Base-by-base conservation (phyloP, 768 basidiomycete genomes). In the Rhodotorula graminis region DNA sequence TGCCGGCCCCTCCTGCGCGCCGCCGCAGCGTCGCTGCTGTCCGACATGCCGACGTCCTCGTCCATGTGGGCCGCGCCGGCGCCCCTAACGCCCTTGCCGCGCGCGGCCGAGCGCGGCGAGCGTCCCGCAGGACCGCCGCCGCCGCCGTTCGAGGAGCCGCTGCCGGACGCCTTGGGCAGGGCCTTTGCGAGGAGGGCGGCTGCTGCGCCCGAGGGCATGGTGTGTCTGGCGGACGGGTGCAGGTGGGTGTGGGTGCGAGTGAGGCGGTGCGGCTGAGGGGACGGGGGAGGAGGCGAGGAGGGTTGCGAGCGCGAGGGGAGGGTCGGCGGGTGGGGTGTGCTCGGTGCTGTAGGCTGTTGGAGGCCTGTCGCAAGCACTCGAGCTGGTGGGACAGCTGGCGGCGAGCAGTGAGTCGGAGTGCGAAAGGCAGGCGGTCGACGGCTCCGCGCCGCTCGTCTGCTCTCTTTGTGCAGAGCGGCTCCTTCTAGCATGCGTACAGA, bases 31-130 rank as follows among this genome's bases (percentile, higher is more conserved):
- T 72, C 66, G 10, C 23, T 47, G 16, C 49, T 61, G n/a, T 75
- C 74, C 12, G 49, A 52, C 74, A 75, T 72, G 33, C 74, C 74
- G 3, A 72, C 58, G 47, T 75, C 74, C 63, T 75, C 74, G 49
- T 75, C 74, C 29, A 56, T 56, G 25, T 49, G 61, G 37, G 52
- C n/a, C 2, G 44, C 29, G 3, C 61, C 67, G 2, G 42, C n/a
- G n/a, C 23, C 66, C 25, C 19, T 29, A 23, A 31, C 46, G 4
- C 15, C 55, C 53, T 64, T 37, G 40, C 40, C 53, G 40, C 29
- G 37, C 1, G 14, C 44, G n/a, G 44, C 27, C 44, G 44, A 42
- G 16, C 18, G 44, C 7, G 42, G 14, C 25, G 44, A 18, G 16
- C 58, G 64, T 37, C 69, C 58, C 27, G 52, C n/a, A n/a, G n/a